Conservation (phyloP, 2,329 filamentous ascomycete genomes). For the Colletotrichum sublineola region DNA sequence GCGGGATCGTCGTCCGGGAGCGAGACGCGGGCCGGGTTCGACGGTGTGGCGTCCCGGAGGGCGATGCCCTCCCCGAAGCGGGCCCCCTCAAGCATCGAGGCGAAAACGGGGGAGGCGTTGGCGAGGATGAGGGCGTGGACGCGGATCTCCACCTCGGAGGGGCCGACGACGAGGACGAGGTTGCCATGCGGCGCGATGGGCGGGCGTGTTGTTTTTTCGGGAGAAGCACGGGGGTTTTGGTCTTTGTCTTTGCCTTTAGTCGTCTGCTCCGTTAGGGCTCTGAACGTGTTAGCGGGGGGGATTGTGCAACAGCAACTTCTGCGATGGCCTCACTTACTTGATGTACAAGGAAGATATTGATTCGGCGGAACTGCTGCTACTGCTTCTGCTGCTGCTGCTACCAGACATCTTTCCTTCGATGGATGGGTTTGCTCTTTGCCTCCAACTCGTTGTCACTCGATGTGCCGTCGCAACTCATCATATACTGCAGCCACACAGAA, state of each 20-base stretch:
- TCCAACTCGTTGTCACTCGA: not conserved
- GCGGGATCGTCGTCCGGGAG: conserved; percentile 13
- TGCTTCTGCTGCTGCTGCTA: not conserved
- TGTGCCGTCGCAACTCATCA: conserved; percentile 8
- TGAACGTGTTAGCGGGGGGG: not conserved
- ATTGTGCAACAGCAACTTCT: not conserved
- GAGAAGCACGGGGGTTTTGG: not conserved
- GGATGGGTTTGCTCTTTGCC: not conserved
- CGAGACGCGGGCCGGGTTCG: not conserved
- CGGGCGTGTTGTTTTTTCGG: no score
- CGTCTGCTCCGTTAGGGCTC: not conserved
- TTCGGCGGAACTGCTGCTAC: not conserved
- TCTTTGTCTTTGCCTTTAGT: not conserved
- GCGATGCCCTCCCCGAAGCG: conserved; percentile 1
- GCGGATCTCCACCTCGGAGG: not conserved
- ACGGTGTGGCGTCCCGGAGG: not conserved
- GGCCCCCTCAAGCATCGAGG: not conserved
- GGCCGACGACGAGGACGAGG: conserved; percentile 24
- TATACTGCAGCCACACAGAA: not conserved
- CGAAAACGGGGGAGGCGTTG: conserved; percentile 24
- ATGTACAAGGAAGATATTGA: not conserved
- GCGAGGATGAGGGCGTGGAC: conserved; percentile 7
- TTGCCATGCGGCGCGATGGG: conserved; percentile 14
- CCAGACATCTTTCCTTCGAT: not conserved
- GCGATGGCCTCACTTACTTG: not conserved